These are phyloP conservation scores for Corylus americana DNA, from an alignment of 306 rosid species.

Conservation along the genomic window DNA sequence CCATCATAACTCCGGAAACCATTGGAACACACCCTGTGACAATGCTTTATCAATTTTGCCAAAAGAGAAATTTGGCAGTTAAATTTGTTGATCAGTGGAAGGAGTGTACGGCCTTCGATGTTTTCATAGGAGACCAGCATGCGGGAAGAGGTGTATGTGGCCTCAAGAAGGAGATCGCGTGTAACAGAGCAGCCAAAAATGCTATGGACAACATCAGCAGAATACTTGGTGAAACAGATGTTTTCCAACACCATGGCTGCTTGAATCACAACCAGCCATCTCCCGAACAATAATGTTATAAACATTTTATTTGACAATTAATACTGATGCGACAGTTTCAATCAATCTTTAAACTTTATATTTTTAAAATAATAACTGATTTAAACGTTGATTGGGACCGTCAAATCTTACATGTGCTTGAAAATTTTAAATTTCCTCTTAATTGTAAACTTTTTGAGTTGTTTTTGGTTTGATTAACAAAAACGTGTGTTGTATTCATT, in stretches of 20 bases:
- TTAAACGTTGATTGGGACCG: too few relatives aligned
- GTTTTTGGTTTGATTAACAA: too few relatives aligned
- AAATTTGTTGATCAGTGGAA: conserved; percentile 46
- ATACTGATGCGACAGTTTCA: too few relatives aligned
- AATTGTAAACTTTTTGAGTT: too few relatives aligned
- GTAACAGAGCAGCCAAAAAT: conserved; percentile 57
- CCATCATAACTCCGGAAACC: conserved; percentile 37
- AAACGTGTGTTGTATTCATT: too few relatives aligned
- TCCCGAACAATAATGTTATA: too few relatives aligned
- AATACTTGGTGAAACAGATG: not conserved
- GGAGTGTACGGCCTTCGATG: conserved; percentile 26
- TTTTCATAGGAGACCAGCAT: conserved; percentile 29
- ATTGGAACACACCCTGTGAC: conserved; percentile 47
- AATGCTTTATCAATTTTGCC: conserved; percentile 46
- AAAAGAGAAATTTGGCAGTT: conserved; percentile 40
- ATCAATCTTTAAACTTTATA: too few relatives aligned
- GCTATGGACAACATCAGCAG: conserved; percentile 44
- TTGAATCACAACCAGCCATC: not conserved
- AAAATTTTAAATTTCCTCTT: not conserved
- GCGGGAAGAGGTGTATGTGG: conserved; percentile 41
- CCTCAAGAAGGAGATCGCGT: conserved; percentile 49
- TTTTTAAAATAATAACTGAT: too few relatives aligned
- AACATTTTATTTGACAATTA: too few relatives aligned
- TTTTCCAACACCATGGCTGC: not conserved
- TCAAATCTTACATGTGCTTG: not conserved